phyloP scores from a whole-genome alignment of 306 rosid genomes.

The Dalbergia oliveri region DNA sequence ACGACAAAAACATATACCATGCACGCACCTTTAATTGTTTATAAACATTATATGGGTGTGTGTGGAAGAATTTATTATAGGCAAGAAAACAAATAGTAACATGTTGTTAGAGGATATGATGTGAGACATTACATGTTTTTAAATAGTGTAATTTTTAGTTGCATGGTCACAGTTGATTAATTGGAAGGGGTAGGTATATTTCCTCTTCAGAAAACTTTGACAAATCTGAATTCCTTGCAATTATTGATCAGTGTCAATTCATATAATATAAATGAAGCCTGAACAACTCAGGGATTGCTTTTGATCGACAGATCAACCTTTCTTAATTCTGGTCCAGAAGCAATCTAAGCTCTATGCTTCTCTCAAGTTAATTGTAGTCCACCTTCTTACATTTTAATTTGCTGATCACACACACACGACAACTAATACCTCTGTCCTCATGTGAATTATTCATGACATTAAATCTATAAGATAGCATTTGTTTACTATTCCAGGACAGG shows the following conservation, averaged over 20 bases:
- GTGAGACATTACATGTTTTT: neutral
- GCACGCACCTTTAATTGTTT: neutral
- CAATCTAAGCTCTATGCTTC: constrained; percentile 27
- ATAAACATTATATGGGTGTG: neutral
- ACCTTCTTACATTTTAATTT: neutral
- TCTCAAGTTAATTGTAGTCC: constrained; percentile 13
- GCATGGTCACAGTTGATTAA: constrained; percentile 30
- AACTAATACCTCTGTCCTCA: neutral
- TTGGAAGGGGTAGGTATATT: constrained; percentile 43
- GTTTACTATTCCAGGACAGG: too few relatives aligned
- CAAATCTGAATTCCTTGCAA: constrained; percentile 22
- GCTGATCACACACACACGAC: neutral
- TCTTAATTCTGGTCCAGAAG: constrained; percentile 11
- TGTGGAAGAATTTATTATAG: neutral
- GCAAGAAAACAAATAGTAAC: neutral
- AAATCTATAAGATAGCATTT: too few relatives aligned
- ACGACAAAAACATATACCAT: neutral
- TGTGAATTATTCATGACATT: neutral
- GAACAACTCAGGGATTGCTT: neutral
- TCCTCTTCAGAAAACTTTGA: constrained; percentile 38
- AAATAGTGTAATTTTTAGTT: constrained; percentile 26
- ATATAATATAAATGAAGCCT: neutral
- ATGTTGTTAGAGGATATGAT: constrained; percentile 27
- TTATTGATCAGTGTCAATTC: constrained; percentile 29
- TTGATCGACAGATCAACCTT: constrained; percentile 1